A percentile compares a stretch with the other conserved stretches of the same genome.
Evolutionary conservation across 2,329 filamentous ascomycete genomes (phyloP).

Genomic region (Knoxdaviesia capensis): DNA sequence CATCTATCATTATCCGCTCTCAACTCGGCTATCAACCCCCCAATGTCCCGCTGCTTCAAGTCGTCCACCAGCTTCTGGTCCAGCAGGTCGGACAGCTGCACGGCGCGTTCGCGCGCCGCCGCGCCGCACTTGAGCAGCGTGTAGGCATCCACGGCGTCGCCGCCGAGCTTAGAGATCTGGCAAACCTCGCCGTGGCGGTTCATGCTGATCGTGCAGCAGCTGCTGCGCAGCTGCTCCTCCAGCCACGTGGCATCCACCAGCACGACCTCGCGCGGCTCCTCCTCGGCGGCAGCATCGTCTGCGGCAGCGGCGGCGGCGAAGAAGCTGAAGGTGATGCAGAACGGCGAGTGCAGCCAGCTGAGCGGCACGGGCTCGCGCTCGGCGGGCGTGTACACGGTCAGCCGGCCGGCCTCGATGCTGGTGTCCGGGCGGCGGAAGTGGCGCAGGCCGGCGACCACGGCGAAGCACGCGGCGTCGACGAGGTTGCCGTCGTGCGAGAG

Average conservation of each 20-base stretch:
- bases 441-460: slow-evolving; percentile 68
- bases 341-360: slow-evolving; percentile 77
- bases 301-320: slow-evolving; percentile 25
- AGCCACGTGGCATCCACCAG: slow-evolving; percentile 52
- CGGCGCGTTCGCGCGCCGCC: slow-evolving; percentile 57
- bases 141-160: slow-evolving; percentile 61
- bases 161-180: slow-evolving; percentile 79
- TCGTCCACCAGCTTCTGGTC: slow-evolving; percentile 59
- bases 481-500: slow-evolving; percentile 82
- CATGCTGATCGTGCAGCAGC: slow-evolving; percentile 62
- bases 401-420: slow-evolving; percentile 61
- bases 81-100: slow-evolving; percentile 57
- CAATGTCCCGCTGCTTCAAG: slow-evolving; percentile 54
- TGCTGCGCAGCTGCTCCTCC: slow-evolving; percentile 58
- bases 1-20: slow-evolving; percentile 65
- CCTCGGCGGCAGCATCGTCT: slow-evolving; percentile 6
- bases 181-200: slow-evolving; percentile 83
- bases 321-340: slow-evolving; percentile 79
- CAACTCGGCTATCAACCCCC: slow-evolving; percentile 57
- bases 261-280: slow-evolving; percentile 45
- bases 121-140: slow-evolving; percentile 57
- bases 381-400: slow-evolving; percentile 65
- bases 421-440: slow-evolving; percentile 88
- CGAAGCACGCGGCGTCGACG: slow-evolving; percentile 69
- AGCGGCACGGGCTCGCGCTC: slow-evolving; percentile 83